Conservation (phyloP, 495 filamentous ascomycete genomes). For the Penicillium subrubescens region DNA sequence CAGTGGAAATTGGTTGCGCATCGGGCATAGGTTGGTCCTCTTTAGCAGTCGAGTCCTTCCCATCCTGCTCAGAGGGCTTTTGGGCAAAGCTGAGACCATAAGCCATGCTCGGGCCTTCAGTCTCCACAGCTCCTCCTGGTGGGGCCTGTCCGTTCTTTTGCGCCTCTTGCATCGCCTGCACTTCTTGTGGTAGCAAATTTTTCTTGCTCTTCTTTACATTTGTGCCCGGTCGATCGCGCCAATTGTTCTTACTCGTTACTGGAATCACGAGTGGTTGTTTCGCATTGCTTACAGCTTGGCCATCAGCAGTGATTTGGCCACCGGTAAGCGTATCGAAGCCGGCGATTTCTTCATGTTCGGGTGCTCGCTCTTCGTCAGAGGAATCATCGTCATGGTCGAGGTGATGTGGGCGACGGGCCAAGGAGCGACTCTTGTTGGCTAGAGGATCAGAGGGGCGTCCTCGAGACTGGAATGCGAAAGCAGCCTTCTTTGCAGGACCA, state of each 20-base stretch:
- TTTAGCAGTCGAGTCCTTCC: conserved; percentile 19
- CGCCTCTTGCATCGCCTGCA: conserved; percentile 48
- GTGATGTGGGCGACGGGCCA: conserved; percentile 40
- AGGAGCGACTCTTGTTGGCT: conserved; percentile 24
- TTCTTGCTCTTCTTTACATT: conserved; percentile 55
- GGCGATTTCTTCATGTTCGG: conserved; percentile 54
- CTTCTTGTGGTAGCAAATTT: conserved; percentile 55
- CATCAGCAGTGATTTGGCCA: conserved; percentile 51
- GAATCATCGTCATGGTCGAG: conserved; percentile 46
- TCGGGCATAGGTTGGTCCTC: conserved; percentile 36
- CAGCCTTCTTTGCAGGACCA: conserved; percentile 31
- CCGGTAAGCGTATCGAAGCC: conserved; percentile 62
- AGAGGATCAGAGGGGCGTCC: conserved; percentile 20
- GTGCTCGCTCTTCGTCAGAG: conserved; percentile 47
- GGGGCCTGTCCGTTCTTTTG: conserved; percentile 35
- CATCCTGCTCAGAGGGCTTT: conserved; percentile 22
- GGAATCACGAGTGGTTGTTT: conserved; percentile 64
- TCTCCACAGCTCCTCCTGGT: conserved; percentile 36
- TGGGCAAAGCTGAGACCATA: conserved; percentile 51
- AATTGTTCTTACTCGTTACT: conserved; percentile 68
- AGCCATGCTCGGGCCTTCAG: conserved; percentile 42
- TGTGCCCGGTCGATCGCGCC: conserved; percentile 58
- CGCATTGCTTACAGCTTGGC: conserved; percentile 26
- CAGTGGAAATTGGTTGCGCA: conserved; percentile 19
- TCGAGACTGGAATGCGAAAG: conserved; percentile 38